phyloP scores from a whole-genome alignment of 305 asterid genomes.

The Plantago coronopus region DNA sequence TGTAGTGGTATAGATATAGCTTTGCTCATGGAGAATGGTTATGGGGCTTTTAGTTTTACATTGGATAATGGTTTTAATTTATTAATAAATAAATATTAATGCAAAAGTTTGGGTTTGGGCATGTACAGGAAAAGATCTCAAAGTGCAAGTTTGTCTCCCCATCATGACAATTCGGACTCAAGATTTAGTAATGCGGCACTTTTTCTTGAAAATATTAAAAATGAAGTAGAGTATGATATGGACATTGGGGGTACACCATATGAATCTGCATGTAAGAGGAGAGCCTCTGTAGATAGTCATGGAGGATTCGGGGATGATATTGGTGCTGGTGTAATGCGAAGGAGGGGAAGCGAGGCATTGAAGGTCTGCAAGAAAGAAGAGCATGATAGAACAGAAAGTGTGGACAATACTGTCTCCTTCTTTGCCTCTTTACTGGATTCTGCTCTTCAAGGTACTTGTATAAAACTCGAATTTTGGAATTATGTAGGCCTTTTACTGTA shows the following conservation, averaged over 20 bases:
- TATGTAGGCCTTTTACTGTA: conserved; percentile 14
- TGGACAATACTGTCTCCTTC: conserved; percentile 61
- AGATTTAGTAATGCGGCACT: conserved; percentile 81
- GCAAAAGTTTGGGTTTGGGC: too few relatives aligned
- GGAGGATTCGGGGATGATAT: conserved; percentile 39
- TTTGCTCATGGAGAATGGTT: background rate
- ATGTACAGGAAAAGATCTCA: conserved; percentile 66
- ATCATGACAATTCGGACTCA: conserved; percentile 53
- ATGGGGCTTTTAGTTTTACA: background rate
- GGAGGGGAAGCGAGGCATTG: conserved; percentile 60
- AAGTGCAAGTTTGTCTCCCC: conserved; percentile 64
- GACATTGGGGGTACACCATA: conserved; percentile 45
- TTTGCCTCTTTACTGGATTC: conserved; percentile 93
- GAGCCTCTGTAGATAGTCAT: conserved; percentile 38
- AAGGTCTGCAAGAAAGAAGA: conserved; percentile 79
- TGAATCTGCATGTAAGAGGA: conserved; percentile 49
- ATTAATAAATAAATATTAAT: conserved; percentile 14
- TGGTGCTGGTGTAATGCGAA: conserved; percentile 31
- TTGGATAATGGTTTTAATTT: conserved; percentile 19
- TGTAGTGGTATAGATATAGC: too few relatives aligned
- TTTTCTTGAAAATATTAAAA: conserved; percentile 74
- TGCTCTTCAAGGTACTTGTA: conserved; percentile 71
- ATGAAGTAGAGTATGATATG: conserved; percentile 59
- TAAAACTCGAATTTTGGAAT: conserved; percentile 17
- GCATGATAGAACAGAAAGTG: conserved; percentile 46